A percentile compares a stretch with the other conserved stretches of the same genome.
Evolutionary conservation across 768 basidiomycete species (phyloP).

Genomic region (Tylopilus sp.): DNA sequence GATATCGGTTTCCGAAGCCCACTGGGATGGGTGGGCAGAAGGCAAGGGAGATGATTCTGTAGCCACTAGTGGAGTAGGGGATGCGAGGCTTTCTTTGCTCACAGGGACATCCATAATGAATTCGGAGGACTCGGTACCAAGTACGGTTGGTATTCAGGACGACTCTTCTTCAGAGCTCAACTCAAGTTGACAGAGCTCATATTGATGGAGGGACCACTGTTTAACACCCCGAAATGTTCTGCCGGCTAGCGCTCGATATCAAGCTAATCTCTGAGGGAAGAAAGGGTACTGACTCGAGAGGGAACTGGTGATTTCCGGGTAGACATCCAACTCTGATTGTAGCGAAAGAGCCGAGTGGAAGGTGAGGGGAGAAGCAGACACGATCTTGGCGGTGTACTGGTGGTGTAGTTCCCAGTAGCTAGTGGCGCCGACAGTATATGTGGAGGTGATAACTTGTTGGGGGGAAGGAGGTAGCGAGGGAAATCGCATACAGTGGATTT

Average conservation of each 20-base stretch:
- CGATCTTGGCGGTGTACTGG: too few relatives aligned
- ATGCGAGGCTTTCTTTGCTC: slow-evolving; percentile 30
- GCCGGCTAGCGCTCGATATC: slow-evolving; percentile 15
- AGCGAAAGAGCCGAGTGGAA: slow-evolving; percentile 28
- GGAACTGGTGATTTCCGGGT: slow-evolving; percentile 15
- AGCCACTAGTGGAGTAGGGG: slow-evolving; percentile 32
- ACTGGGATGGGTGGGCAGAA: slow-evolving; percentile 43
- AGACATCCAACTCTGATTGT: slow-evolving; percentile 23
- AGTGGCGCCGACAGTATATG: too few relatives aligned
- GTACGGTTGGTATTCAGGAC: slow-evolving; percentile 36
- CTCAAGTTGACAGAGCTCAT: slow-evolving; percentile 23
- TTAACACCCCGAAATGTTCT: slow-evolving; percentile 17
- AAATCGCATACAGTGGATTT: too few relatives aligned
- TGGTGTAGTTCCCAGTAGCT: too few relatives aligned
- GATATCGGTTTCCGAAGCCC: slow-evolving; percentile 61
- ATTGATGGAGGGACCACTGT: slow-evolving; percentile 12
- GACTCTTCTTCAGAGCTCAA: slow-evolving; percentile 30
- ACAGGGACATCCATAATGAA: slow-evolving; percentile 25
- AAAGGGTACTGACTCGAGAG: slow-evolving; percentile 35
- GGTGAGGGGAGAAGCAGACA: too few relatives aligned
- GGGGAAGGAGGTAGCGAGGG: too few relatives aligned
- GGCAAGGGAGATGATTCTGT: slow-evolving; percentile 38
- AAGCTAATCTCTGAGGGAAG: slow-evolving; percentile 37
- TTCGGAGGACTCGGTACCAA: slow-evolving; percentile 42
- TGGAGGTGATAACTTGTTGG: too few relatives aligned